Evolutionary conservation across 495 filamentous ascomycete genomes (phyloP).

Genomic region (Aspergillus ellipticus): DNA sequence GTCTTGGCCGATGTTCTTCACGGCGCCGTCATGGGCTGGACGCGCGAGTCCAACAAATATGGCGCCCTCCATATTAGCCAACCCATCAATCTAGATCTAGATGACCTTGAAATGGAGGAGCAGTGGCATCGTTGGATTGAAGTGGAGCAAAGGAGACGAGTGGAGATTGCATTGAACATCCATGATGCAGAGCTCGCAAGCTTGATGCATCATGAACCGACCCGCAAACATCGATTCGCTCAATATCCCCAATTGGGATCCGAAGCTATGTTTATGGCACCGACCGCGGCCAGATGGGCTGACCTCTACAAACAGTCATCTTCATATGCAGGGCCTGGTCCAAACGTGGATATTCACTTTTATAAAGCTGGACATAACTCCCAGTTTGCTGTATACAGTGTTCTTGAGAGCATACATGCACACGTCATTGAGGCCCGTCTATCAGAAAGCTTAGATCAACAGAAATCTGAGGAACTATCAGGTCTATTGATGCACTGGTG

Average conservation of each 20-base stretch:
- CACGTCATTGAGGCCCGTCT: constrained; percentile 17
- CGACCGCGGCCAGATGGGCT: constrained; percentile 29
- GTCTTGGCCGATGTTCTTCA: constrained; percentile 32
- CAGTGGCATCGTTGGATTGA: constrained; percentile 22
- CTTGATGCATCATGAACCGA: constrained; percentile 31
- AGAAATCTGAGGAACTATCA: constrained; percentile 11
- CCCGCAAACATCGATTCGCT: constrained; percentile 23
- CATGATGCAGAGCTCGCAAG: constrained; percentile 36
- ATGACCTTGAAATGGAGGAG: constrained; percentile 13
- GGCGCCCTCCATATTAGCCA: constrained; percentile 6
- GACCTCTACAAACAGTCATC: constrained; percentile 11
- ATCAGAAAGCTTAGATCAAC: constrained; percentile 13
- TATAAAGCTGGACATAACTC: constrained; percentile 9
- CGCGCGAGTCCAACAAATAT: constrained; percentile 23
- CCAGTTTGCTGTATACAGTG: constrained; percentile 20
- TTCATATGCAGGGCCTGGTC: background rate
- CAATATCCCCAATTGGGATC: constrained; percentile 18
- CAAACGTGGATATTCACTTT: constrained; percentile 6
- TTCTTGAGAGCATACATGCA: constrained; percentile 23
- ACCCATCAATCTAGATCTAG: background rate
- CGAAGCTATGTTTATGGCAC: constrained; percentile 28
- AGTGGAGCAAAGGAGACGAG: constrained; percentile 15
- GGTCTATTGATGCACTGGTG: constrained; percentile 22
- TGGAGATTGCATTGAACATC: constrained; percentile 26
- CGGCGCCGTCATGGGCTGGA: constrained; percentile 38